phyloP scores from a whole-genome alignment of 768 basidiomycete species.

The Trametes punicea region DNA sequence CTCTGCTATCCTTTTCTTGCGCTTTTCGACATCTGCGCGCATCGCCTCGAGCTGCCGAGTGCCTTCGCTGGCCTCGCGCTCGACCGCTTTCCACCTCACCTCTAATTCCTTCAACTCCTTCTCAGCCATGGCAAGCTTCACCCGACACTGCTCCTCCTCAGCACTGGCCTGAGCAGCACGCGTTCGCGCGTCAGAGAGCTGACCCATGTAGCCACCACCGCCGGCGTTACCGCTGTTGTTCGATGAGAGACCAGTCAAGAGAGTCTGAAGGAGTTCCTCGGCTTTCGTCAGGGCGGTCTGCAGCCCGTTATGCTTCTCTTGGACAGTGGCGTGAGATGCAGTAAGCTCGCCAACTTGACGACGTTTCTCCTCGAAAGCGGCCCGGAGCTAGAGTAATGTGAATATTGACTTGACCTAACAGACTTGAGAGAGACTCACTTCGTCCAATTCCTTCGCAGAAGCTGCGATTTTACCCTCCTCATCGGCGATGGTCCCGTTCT shows the following conservation, averaged over 20 bases:
- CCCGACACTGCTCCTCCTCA: slow-evolving; percentile 79
- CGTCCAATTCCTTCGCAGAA: slow-evolving; percentile 53
- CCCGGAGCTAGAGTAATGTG: slow-evolving; percentile 46
- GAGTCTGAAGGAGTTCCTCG: slow-evolving; percentile 93
- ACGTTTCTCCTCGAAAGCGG: slow-evolving; percentile 56
- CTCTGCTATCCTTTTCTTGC: slow-evolving; percentile 48
- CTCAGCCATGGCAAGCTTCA: slow-evolving; percentile 72
- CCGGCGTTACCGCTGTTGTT: slow-evolving; percentile 60
- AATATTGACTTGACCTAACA: not conserved
- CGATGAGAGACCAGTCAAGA: slow-evolving; percentile 88
- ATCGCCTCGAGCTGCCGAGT: slow-evolving; percentile 62
- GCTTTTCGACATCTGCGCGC: slow-evolving; percentile 54
- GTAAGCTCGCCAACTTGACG: slow-evolving; percentile 54
- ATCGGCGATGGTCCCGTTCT: slow-evolving; percentile 68
- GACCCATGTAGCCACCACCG: slow-evolving; percentile 96
- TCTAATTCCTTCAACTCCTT: slow-evolving; percentile 79
- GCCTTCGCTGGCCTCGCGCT: slow-evolving; percentile 79
- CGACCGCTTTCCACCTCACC: slow-evolving; percentile 75
- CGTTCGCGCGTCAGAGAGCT: slow-evolving; percentile 81
- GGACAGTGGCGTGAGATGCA: slow-evolving; percentile 55
- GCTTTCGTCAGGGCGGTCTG: slow-evolving; percentile 62
- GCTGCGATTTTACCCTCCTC: slow-evolving; percentile 61
- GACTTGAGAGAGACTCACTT: slow-evolving; percentile 33
- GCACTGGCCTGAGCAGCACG: slow-evolving; percentile 72
- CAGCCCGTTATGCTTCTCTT: slow-evolving; percentile 62